These are phyloP conservation scores for Mrakia blollopis DNA, from an alignment of 768 basidiomycete genomes.

Conservation along the genomic window DNA sequence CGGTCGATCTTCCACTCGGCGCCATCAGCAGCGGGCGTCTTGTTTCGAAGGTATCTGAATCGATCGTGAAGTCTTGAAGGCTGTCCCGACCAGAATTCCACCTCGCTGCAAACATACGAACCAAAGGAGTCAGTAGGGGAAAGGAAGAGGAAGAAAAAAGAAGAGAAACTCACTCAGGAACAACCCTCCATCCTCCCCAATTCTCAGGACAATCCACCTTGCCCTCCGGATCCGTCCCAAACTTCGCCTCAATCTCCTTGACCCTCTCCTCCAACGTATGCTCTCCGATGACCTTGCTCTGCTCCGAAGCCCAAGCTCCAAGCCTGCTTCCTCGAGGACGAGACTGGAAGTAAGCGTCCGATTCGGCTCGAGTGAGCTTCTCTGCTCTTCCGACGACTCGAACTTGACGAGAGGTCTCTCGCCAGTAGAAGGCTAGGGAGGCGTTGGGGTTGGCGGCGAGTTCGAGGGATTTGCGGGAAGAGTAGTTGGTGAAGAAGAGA, in stretches of 20 bases:
- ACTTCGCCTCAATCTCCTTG: conserved; percentile 46
- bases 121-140: neutral
- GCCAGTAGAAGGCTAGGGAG: conserved; percentile 86
- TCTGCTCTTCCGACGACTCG: conserved; percentile 81
- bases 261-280: conserved; percentile 40
- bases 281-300: conserved; percentile 65
- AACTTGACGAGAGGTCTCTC: conserved; percentile 71
- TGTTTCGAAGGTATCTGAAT: conserved; percentile 26
- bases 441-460: conserved; percentile 69
- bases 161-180: conserved; percentile 26
- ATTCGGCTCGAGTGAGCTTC: conserved; percentile 66
- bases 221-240: conserved; percentile 56
- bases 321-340: conserved; percentile 78
- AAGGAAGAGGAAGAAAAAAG: neutral
- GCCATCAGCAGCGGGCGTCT: conserved; percentile 23
- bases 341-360: conserved; percentile 71
- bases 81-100: conserved; percentile 34
- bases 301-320: conserved; percentile 90
- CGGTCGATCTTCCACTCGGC: conserved; percentile 30
- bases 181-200: conserved; percentile 33
- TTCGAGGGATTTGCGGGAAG: conserved; percentile 83
- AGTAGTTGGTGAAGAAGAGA: conserved; percentile 96
- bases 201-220: conserved; percentile 27
- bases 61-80: conserved; percentile 33
- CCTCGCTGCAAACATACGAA: conserved; percentile 24